Evolutionary conservation across 140 eudicot genomes (phyloP).

Genomic region (Flaveria floridana): DNA sequence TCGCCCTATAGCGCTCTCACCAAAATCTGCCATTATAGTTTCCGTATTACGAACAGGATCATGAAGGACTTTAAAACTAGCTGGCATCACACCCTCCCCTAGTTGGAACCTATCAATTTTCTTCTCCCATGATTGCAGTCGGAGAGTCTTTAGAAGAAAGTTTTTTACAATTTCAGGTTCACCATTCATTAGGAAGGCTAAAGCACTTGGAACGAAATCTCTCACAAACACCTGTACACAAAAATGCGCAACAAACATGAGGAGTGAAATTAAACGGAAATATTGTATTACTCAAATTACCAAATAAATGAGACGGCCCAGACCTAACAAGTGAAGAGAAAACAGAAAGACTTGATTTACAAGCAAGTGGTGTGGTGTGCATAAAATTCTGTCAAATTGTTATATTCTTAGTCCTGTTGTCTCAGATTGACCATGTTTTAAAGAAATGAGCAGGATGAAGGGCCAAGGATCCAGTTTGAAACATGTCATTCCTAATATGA

Average conservation of each 20-base stretch:
- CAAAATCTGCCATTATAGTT: constrained; percentile 87
- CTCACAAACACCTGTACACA: constrained; percentile 60
- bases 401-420: no score
- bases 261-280: no score
- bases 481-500: background rate
- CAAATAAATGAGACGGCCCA: background rate
- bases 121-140: constrained; percentile 92
- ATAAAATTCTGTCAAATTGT: no score
- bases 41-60: constrained; percentile 77
- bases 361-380: no score
- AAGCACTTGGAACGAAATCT: constrained; percentile 89
- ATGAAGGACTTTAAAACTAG: constrained; percentile 89
- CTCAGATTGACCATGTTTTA: no score
- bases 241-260: background rate
- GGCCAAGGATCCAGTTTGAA: background rate
- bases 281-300: background rate
- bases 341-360: background rate
- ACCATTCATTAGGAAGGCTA: constrained; percentile 92
- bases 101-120: constrained; percentile 78
- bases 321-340: background rate
- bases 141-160: constrained; percentile 76
- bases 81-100: constrained; percentile 98
- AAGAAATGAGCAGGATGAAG: background rate
- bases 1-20: constrained; percentile 88
- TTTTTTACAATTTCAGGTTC: constrained; percentile 91